Conservation (phyloP, 495 filamentous ascomycete species). For the Podospora fimiseda region DNA sequence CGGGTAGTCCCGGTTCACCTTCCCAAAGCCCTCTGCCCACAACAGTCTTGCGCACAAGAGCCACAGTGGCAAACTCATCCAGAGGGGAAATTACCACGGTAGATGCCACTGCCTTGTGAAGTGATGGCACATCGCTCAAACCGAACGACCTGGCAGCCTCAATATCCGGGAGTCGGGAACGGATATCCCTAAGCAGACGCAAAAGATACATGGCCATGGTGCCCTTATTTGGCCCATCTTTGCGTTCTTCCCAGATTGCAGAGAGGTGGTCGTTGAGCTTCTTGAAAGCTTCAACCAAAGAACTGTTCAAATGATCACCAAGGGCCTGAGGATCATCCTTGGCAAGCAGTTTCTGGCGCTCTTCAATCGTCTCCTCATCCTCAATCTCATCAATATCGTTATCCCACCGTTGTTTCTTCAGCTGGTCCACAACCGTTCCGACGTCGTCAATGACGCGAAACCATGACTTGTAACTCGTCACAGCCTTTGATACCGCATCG, state of each 20-base stretch:
- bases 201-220: slow-evolving; percentile 64
- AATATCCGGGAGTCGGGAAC: slow-evolving; percentile 54
- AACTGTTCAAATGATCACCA: slow-evolving; percentile 51
- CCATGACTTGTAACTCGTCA: slow-evolving; percentile 63
- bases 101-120: slow-evolving; percentile 51
- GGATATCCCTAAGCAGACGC: slow-evolving; percentile 68
- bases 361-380: slow-evolving; percentile 66
- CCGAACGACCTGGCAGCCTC: slow-evolving; percentile 40
- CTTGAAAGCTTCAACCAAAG: slow-evolving; percentile 52
- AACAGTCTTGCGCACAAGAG: slow-evolving; percentile 35
- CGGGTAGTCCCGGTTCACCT: slow-evolving; percentile 64
- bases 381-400: slow-evolving; percentile 70
- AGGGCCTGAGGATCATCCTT: slow-evolving; percentile 65
- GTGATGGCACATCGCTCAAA: slow-evolving; percentile 43
- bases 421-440: slow-evolving; percentile 53
- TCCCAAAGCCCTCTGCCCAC: slow-evolving; percentile 65
- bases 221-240: slow-evolving; percentile 39
- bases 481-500: slow-evolving; percentile 52
- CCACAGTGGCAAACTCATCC: slow-evolving; percentile 34
- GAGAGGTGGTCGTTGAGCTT: slow-evolving; percentile 52
- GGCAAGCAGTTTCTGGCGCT: slow-evolving; percentile 56
- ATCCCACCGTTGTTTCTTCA: slow-evolving; percentile 66
- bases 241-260: slow-evolving; percentile 38
- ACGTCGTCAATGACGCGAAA: slow-evolving; percentile 54
- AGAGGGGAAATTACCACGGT: slow-evolving; percentile 31